Percentiles rank a stretch among this genome's conserved stretches.
These are phyloP conservation scores for Canariomyces notabilis DNA, from an alignment of 2,329 filamentous ascomycete species.

Conservation along the genomic window DNA sequence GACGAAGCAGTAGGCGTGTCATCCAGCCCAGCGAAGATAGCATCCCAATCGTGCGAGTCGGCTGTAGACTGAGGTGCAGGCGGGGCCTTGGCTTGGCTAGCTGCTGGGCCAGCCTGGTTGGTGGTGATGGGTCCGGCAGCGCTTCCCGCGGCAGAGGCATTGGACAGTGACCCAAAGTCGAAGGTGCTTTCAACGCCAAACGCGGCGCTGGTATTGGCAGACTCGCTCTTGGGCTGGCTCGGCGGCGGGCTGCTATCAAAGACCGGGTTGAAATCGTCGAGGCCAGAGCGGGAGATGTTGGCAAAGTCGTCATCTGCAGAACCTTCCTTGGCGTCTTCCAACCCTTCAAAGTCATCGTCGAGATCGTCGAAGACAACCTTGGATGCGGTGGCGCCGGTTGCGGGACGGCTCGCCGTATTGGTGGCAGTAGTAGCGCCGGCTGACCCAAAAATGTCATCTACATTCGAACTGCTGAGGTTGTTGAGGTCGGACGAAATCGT, in stretches of 20 bases:
- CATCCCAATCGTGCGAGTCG: constrained; percentile 82
- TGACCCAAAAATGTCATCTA: constrained; percentile 41
- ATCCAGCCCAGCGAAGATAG: constrained; percentile 81
- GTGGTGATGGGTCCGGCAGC: constrained; percentile 32
- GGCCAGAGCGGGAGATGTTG: constrained; percentile 62
- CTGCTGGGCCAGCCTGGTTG: constrained; percentile 1
- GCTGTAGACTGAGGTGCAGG: constrained; percentile 31
- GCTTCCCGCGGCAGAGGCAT: constrained; percentile 29
- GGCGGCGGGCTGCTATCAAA: constrained; percentile 66
- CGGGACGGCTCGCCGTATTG: constrained; percentile 31
- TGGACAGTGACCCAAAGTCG: constrained; percentile 49
- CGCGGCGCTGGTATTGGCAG: constrained; percentile 25
- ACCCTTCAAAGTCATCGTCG: constrained; percentile 74
- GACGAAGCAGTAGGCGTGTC: constrained; percentile 35
- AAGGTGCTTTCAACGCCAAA: constrained; percentile 55
- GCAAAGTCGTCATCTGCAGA: constrained; percentile 75
- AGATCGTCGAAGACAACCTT: constrained; percentile 67
- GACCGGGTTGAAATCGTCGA: constrained; percentile 75
- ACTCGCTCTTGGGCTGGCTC: constrained; percentile 47
- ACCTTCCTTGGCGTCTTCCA: constrained; percentile 79
- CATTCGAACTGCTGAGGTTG: constrained; percentile 18
- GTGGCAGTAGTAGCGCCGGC: constrained; percentile 22
- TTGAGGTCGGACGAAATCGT: constrained; percentile 10
- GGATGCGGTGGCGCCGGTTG: constrained; percentile 23
- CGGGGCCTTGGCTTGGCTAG: constrained; percentile 22